Base-by-base conservation (phyloP, 768 basidiomycete genomes). In the Russula ochroleuca region DNA sequence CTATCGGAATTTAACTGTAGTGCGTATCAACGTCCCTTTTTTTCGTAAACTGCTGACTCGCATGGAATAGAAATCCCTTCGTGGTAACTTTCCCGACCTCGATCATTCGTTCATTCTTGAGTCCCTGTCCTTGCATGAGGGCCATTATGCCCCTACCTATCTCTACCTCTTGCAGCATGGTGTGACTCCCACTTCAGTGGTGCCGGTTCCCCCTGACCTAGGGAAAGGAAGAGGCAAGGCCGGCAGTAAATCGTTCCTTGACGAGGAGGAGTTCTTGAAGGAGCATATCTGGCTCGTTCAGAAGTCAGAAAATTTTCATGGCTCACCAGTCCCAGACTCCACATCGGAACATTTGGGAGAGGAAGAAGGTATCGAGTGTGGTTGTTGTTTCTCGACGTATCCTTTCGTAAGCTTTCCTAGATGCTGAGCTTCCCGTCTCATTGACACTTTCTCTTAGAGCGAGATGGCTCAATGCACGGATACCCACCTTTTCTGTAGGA, bases 391-490 rank as follows among this genome's bases (percentile, higher is more conserved):
- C 70, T 75, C 82, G 5, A 78, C 75, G 13, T 90, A 86, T 65
- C 73, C 85, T 5, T 87, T 90, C 74, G 90, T 92, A 72, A 61
- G 90, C 77, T n/a, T 31, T 41, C 31, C 57, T 13, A 45, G 49
- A 10, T 7, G 5, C 17, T 4, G 35, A 23, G 17, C 13, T 10
- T 55, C 28, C 43, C 40, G 41, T 38, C 33, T 56, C 63, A 38
- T 48, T 58, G 33, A 33, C 21, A 19, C 61, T n/a, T 15, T 53
- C 28, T 14, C 33, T 57, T 69, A 95, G 92, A 82, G 83, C 45
- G 85, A 88, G 68, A 89, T 94, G 86, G 80, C 91, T 2, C 93
- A 95, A 75, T 96, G 94, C 69, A 85, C 89, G 0, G 93, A 94
- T 60, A 85, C 88, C 0, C 94, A 97, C 72, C 82, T 94, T 2